These are phyloP conservation scores for Paramyrothecium roridum DNA, from an alignment of 2,329 filamentous ascomycete genomes.

Conservation along the genomic window DNA sequence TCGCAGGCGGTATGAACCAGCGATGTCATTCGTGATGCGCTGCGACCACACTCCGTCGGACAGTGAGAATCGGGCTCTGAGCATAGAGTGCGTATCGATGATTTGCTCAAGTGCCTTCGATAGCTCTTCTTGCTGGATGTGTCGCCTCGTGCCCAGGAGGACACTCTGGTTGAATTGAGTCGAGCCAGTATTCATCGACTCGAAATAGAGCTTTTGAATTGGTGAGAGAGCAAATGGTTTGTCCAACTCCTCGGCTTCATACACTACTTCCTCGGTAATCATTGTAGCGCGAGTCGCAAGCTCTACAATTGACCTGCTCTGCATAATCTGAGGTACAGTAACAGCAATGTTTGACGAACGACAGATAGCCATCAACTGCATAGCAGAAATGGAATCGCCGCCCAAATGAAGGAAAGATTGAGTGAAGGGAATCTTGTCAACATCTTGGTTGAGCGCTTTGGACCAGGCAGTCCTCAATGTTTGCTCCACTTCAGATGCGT, in stretches of 20 bases:
- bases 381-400: constrained; percentile 15
- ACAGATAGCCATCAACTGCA: constrained; percentile 15
- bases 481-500: not conserved
- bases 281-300: constrained; percentile 9
- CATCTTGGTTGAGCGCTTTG: constrained; percentile 1
- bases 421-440: constrained; percentile 8
- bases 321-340: constrained; percentile 14
- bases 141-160: constrained; percentile 3
- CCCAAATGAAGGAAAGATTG: constrained; percentile 13
- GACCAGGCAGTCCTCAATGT: not conserved
- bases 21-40: constrained; percentile 2
- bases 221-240: not conserved
- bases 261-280: not conserved
- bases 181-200: not conserved
- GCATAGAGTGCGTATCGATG: constrained; percentile 11
- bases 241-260: not conserved
- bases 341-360: constrained; percentile 10
- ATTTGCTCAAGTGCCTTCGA: constrained; percentile 5
- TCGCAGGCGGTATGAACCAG: constrained; percentile 4
- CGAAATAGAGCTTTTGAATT: not conserved
- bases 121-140: not conserved
- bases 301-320: constrained; percentile 14
- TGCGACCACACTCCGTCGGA: constrained; percentile 4
- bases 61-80: constrained; percentile 10
- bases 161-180: constrained; percentile 16